Base-by-base conservation (phyloP, 345 rosid species). In the Excoecaria agallocha region DNA sequence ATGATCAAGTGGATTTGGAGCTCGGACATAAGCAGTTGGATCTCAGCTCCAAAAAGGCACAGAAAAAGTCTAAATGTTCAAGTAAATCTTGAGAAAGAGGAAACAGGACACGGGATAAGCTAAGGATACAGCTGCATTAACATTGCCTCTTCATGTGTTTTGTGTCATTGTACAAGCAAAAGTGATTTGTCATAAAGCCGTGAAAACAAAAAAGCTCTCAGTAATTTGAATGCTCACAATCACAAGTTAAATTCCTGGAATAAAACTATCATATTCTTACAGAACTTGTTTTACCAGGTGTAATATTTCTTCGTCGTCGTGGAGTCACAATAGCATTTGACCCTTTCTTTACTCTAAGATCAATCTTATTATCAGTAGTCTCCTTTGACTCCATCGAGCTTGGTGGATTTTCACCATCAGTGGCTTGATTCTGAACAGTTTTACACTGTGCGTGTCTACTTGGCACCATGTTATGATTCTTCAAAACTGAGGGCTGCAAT, bases 401-500 rank as follows among this genome's bases (percentile, higher is more conserved):
- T 24, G 3, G 19, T 43, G 78, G 72, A 70, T 63, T 77, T 50
- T 66, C 71, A 41, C 52, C 45, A 16, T 52, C 45, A 16, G 7
- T 38, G 61, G 75, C 71, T n/a, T 58, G 72, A 55, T 57, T 54
- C 17, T 73, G 69, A 43, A 24, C 25, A 52, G 43, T 67, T 75
- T 82, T 82, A 57, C 82, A 67, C 9, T 70, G 78, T 16, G 64
- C 76, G 25, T 80, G 84, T 76, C 86, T 77, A 15, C 74, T 77
- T 62, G 71, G 86, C 45, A 76, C 62, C 51, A 8, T 19, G 50
- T 71, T 70, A 20, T 78, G 79, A 52, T 77, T 83, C 81, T 77
- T 81, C 76, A 65, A 70, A 39, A 79, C 77, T 15, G 75, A 25
- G 8, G 81, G 74, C 55, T 68, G 74, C 30, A 54, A 83, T 45